Evolutionary conservation across 2,329 filamentous ascomycete genomes (phyloP).

Genomic region (Aspergillus neotritici): DNA sequence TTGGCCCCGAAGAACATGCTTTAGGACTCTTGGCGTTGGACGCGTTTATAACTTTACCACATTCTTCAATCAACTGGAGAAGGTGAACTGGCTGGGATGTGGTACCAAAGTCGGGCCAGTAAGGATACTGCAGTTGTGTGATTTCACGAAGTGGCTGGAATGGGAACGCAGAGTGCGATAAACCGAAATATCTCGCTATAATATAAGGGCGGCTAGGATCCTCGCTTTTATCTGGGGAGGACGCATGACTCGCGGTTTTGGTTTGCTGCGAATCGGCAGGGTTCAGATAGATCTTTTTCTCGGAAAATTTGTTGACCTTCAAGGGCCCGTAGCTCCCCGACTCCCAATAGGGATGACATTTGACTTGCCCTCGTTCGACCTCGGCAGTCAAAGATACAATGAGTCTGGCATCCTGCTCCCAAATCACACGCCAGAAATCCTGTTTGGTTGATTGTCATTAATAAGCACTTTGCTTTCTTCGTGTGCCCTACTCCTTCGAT

Average conservation of each 20-base stretch:
- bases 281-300: slow-evolving; percentile 75
- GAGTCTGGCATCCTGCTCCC: slow-evolving; percentile 92
- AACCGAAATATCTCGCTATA: slow-evolving; percentile 77
- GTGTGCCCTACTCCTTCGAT: no score
- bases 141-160: slow-evolving; percentile 86
- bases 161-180: slow-evolving; percentile 69
- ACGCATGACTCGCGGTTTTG: slow-evolving; percentile 27
- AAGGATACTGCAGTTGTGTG: slow-evolving; percentile 87
- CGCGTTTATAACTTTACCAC: slow-evolving; percentile 58
- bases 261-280: slow-evolving; percentile 44
- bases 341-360: slow-evolving; percentile 93
- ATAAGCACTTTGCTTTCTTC: not conserved
- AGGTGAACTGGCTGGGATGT: slow-evolving; percentile 84
- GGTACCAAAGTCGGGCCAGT: slow-evolving; percentile 96
- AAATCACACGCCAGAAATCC: slow-evolving; percentile 98
- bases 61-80: slow-evolving; percentile 81
- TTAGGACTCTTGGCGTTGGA: slow-evolving; percentile 32
- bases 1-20: slow-evolving; percentile 49
- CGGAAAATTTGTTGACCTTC: slow-evolving; percentile 68
- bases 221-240: slow-evolving; percentile 27
- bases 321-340: slow-evolving; percentile 71
- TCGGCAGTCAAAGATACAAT: slow-evolving; percentile 97
- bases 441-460: slow-evolving; percentile 30
- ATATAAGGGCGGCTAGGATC: slow-evolving; percentile 57
- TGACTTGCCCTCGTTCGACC: slow-evolving; percentile 84